phyloP scores from a whole-genome alignment of 352 stramenopile genomes.

The Phytopythium vexans region DNA sequence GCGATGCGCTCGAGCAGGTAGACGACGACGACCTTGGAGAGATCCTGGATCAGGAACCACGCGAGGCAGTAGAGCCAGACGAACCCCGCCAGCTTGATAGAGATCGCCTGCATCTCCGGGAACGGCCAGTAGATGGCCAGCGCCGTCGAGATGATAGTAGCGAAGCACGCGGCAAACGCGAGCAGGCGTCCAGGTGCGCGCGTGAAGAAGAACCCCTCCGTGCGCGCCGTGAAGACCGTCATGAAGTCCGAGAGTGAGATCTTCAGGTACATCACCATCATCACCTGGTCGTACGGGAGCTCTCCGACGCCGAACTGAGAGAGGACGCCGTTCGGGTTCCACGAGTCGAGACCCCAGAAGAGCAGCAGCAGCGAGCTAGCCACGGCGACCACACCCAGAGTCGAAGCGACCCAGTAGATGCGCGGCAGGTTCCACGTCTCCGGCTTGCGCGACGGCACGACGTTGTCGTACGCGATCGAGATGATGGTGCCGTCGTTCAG shows the following conservation, averaged over 20 bases:
- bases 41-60: constrained; percentile 88
- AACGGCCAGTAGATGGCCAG: constrained; percentile 86
- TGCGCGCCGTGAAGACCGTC: constrained; percentile 90
- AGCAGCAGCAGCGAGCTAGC: constrained; percentile 80
- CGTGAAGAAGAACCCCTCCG: constrained; percentile 80
- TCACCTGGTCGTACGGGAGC: constrained; percentile 88
- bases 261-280: constrained; percentile 94
- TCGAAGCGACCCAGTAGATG: constrained; percentile 52
- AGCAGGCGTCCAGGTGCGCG: constrained; percentile 69
- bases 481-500: constrained; percentile 94
- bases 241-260: constrained; percentile 93
- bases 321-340: constrained; percentile 67
- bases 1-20: constrained; percentile 58
- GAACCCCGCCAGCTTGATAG: constrained; percentile 62
- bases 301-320: constrained; percentile 50
- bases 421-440: constrained; percentile 73
- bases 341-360: constrained; percentile 83
- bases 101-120: constrained; percentile 73
- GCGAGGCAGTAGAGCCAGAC: constrained; percentile 89
- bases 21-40: constrained; percentile 64
- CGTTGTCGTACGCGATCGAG: constrained; percentile 89
- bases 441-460: constrained; percentile 62
- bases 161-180: constrained; percentile 66
- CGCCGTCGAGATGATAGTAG: constrained; percentile 76
- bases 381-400: constrained; percentile 76